These are phyloP conservation scores for Spencermartinsiella europaea DNA, from an alignment of 805 yeast species.

Conservation along the genomic window DNA sequence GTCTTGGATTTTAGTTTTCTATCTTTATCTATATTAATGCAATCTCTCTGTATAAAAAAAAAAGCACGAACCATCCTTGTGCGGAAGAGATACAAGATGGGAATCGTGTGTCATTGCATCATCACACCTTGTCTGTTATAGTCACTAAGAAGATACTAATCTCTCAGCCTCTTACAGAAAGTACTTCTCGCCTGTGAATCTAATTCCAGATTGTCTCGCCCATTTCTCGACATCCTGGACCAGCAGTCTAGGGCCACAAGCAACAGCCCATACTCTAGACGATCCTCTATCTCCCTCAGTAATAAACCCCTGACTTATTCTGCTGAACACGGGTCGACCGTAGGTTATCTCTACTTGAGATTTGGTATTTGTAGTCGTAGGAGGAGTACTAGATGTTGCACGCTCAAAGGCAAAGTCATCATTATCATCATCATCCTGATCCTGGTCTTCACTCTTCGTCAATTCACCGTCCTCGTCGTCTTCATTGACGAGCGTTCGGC, in stretches of 20 bases:
- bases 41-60: no score
- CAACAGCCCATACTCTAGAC: slow-evolving; percentile 60
- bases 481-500: slow-evolving; percentile 7
- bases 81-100: no score
- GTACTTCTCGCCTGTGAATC: slow-evolving; percentile 22
- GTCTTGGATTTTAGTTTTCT: no score
- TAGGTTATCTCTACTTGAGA: slow-evolving; percentile 7
- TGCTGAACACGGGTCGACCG: slow-evolving; percentile 19
- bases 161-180: slow-evolving; percentile 3
- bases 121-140: no score
- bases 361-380: not conserved
- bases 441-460: slow-evolving; percentile 17
- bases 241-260: slow-evolving; percentile 76
- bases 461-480: slow-evolving; percentile 18
- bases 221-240: slow-evolving; percentile 70
- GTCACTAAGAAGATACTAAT: no score
- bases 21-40: no score
- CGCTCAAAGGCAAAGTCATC: not conserved
- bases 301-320: slow-evolving; percentile 8
- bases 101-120: no score
- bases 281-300: slow-evolving; percentile 34
- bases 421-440: slow-evolving; percentile 7
- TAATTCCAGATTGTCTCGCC: slow-evolving; percentile 67
- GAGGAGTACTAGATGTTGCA: not conserved
- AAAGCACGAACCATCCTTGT: no score